Conservation (phyloP, 306 rosid genomes). For the Castanea crenata region DNA sequence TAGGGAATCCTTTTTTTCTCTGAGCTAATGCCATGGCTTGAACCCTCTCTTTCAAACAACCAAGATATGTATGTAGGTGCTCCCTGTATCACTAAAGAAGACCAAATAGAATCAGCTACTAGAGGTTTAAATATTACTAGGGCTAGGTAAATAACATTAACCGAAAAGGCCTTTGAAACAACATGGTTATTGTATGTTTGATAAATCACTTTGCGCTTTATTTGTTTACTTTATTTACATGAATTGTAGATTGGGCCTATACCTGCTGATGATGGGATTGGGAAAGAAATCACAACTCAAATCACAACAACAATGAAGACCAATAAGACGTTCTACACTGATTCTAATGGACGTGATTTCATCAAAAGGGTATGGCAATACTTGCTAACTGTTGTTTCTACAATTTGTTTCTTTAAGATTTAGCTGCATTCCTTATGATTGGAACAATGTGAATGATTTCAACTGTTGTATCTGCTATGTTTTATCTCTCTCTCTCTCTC, state of each 20-base stretch:
- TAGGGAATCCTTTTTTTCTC: too few species aligned
- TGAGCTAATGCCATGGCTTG: too few species aligned
- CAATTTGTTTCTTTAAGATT: background rate
- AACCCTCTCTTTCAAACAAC: too few species aligned
- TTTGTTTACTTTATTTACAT: background rate
- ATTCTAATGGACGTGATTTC: conserved; percentile 95
- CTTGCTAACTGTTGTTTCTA: background rate
- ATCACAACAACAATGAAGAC: conserved; percentile 56
- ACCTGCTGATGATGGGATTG: conserved; percentile 74
- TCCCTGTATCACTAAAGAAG: too few species aligned
- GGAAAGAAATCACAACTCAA: conserved; percentile 80
- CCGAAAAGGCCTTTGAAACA: too few species aligned
- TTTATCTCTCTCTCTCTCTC: background rate
- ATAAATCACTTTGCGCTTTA: background rate
- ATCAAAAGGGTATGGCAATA: conserved; percentile 59
- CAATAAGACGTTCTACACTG: conserved; percentile 81
- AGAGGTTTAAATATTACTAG: too few species aligned
- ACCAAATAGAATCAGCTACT: too few species aligned
- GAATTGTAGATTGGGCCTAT: conserved; percentile 80
- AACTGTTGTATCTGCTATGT: background rate
- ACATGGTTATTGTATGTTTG: background rate
- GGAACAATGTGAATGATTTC: background rate
- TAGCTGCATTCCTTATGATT: background rate
- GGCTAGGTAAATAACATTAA: too few species aligned
- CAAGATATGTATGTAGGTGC: too few species aligned